Percentiles rank a stretch among this genome's conserved stretches.
phyloP scores from a whole-genome alignment of 768 basidiomycete genomes.

The Tricholoma sp. region DNA sequence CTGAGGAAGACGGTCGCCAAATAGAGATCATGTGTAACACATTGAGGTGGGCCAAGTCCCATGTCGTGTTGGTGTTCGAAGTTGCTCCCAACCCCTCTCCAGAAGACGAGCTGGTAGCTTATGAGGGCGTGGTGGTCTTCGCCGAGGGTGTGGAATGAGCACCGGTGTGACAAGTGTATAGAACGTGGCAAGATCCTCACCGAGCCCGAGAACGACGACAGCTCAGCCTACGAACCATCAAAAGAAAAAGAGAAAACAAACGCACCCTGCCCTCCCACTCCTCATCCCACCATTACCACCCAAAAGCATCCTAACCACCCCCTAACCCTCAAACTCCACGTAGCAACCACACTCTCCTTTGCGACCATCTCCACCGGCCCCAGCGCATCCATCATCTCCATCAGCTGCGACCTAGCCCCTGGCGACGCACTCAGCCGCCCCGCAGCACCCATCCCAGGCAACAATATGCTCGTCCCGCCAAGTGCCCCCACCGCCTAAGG shows the following conservation, averaged over 20 bases:
- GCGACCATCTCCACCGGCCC: not conserved
- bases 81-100: too few species aligned
- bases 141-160: conserved; percentile 71
- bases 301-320: conserved; percentile 39
- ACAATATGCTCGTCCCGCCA: too few species aligned
- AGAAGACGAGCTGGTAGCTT: conserved; percentile 57
- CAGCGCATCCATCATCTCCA: not conserved
- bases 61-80: too few species aligned
- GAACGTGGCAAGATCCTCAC: conserved; percentile 60
- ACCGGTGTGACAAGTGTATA: conserved; percentile 60
- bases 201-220: conserved; percentile 65
- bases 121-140: conserved; percentile 80
- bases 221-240: conserved; percentile 65
- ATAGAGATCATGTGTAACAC: too few species aligned
- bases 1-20: too few species aligned
- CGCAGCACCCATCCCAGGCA: too few species aligned
- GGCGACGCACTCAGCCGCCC: too few species aligned
- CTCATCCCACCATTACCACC: not conserved
- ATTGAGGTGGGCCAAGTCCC: too few species aligned
- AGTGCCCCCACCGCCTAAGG: conserved; percentile 37
- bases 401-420: not conserved
- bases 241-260: conserved; percentile 11
- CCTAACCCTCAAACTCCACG: conserved; percentile 17
- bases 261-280: conserved; percentile 31
- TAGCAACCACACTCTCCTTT: not conserved